Conservation (phyloP, 2,329 filamentous ascomycete genomes). For the Passalora sequoiae region DNA sequence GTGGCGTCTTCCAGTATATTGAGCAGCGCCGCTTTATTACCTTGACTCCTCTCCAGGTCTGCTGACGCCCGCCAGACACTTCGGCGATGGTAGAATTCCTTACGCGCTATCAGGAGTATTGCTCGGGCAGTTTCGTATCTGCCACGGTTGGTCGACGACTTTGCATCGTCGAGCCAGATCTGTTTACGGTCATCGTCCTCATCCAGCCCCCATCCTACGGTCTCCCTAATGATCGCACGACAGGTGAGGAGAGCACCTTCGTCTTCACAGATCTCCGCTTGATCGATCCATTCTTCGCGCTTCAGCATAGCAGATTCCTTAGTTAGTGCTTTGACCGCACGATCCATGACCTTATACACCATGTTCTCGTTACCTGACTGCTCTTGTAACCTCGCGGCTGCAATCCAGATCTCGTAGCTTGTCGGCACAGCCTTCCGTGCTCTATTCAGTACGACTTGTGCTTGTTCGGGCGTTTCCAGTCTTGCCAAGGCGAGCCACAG, state of each 20-base stretch:
- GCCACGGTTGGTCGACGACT: conserved; percentile 70
- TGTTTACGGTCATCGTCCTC: conserved; percentile 96
- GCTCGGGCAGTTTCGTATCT: conserved; percentile 86
- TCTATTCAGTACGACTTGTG: conserved; percentile 90
- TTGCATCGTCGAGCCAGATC: conserved; percentile 92
- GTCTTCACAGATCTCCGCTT: conserved; percentile 90
- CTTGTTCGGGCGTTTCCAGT: conserved; percentile 82
- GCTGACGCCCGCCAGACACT: conserved; percentile 87
- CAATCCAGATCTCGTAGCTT: conserved; percentile 94
- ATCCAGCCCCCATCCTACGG: conserved; percentile 85
- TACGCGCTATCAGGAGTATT: conserved; percentile 85
- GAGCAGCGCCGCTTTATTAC: conserved; percentile 75
- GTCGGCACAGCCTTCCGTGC: conserved; percentile 90
- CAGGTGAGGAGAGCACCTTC: conserved; percentile 85
- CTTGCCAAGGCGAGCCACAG: conserved; percentile 91
- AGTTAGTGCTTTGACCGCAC: conserved; percentile 79
- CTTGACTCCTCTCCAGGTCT: conserved; percentile 86
- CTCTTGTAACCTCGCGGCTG: conserved; percentile 79
- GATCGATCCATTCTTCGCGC: conserved; percentile 91
- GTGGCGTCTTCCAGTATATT: conserved; percentile 87
- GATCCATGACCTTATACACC: conserved; percentile 83
- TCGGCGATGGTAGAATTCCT: conserved; percentile 81
- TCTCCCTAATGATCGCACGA: conserved; percentile 83
- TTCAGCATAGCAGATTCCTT: conserved; percentile 95
- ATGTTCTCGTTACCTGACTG: conserved; percentile 79